Conservation (phyloP, 2,329 filamentous ascomycete genomes). For the Macrophomina tecta region DNA sequence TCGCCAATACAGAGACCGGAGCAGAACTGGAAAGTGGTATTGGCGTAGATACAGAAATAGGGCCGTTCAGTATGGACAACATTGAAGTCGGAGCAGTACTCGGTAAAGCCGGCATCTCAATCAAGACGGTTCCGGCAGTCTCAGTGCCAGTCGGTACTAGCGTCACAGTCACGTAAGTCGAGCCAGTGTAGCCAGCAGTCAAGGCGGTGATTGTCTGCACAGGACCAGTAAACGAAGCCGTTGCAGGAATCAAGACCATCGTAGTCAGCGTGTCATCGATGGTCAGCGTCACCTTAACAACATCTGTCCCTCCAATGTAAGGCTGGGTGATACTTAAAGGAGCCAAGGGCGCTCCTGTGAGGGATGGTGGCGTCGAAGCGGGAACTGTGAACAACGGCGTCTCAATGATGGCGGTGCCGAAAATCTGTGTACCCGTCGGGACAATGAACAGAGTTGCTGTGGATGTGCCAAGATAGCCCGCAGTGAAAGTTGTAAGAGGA, state of each 20-base stretch:
- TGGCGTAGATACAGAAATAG: no score
- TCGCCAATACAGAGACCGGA: no score
- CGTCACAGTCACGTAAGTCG: background rate
- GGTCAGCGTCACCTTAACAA: constrained; percentile 45
- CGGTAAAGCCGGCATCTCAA: background rate
- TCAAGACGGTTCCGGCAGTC: background rate
- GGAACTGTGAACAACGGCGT: background rate
- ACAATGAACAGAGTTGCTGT: background rate
- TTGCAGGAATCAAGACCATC: background rate
- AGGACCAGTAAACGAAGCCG: background rate
- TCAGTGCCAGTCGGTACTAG: background rate
- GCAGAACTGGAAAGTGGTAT: no score
- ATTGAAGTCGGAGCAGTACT: no score
- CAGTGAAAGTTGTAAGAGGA: background rate
- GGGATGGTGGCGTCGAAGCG: no score
- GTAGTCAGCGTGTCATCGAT: constrained; percentile 20
- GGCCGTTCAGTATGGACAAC: no score
- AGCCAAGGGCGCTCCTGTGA: no score
- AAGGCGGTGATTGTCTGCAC: background rate
- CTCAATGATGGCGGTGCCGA: background rate
- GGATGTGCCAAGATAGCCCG: background rate
- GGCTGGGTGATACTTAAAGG: no score
- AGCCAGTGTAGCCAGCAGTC: background rate
- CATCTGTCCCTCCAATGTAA: no score
- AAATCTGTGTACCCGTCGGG: background rate